Percentiles rank a stretch among this genome's conserved stretches.
phyloP scores from a whole-genome alignment of 75 land plant genomes.

The Azolla pinnata region DNA sequence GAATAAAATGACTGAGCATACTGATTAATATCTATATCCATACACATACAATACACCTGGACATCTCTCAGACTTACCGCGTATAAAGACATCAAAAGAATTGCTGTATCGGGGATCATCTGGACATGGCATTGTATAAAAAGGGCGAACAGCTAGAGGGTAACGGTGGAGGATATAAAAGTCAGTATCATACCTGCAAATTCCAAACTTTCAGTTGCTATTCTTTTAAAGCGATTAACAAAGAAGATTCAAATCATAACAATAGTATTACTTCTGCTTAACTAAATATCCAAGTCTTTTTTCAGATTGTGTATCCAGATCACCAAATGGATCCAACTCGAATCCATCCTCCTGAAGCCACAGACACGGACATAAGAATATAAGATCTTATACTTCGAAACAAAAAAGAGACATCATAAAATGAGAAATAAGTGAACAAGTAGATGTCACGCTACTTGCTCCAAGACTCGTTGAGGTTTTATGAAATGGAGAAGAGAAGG shows the following conservation, averaged over 20 bases:
- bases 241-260: background rate
- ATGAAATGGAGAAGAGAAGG: no score
- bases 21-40: background rate
- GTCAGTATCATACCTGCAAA: constrained; percentile 69
- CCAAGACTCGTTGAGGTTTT: no score
- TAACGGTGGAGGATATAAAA: constrained; percentile 89
- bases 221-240: background rate
- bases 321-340: constrained; percentile 77
- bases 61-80: no score
- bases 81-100: constrained; percentile 92
- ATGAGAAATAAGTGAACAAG: no score
- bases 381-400: no score
- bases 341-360: constrained; percentile 91
- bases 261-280: constrained; percentile 49
- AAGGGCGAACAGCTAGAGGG: constrained; percentile 85
- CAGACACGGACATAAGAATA: no score
- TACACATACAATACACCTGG: background rate
- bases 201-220: background rate
- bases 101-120: constrained; percentile 67
- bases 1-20: background rate
- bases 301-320: constrained; percentile 78
- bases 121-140: constrained; percentile 82
- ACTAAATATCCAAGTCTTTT: constrained; percentile 68
- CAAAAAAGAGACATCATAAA: no score
- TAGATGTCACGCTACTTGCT: no score